phyloP scores from a whole-genome alignment of 2,329 filamentous ascomycete species.

The Chaetomium globosum region DNA sequence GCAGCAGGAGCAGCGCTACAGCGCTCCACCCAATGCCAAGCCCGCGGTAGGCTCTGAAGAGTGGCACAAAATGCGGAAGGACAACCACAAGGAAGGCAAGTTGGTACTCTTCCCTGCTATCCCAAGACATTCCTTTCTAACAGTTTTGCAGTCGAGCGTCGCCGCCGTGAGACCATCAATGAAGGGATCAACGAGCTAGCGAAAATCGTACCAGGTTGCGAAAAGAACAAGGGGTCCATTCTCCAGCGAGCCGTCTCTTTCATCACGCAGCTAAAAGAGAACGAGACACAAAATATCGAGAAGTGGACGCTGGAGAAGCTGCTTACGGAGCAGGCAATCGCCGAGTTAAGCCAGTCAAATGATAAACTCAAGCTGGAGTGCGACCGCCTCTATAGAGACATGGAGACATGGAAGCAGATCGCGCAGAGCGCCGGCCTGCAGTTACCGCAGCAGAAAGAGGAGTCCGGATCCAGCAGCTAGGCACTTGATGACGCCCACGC shows the following conservation, averaged over 20 bases:
- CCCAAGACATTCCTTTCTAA: neutral
- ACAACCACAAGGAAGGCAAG: slow-evolving; percentile 98
- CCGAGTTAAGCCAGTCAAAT: slow-evolving; percentile 82
- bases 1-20: slow-evolving; percentile 43
- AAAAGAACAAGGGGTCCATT: slow-evolving; percentile 99
- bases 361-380: slow-evolving; percentile 84
- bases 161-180: slow-evolving; percentile 96
- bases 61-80: slow-evolving; percentile 96
- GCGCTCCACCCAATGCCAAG: slow-evolving; percentile 58
- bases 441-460: slow-evolving; percentile 45
- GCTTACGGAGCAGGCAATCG: slow-evolving; percentile 83
- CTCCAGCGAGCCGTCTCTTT: slow-evolving; percentile 90
- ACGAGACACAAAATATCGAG: slow-evolving; percentile 90
- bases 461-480: slow-evolving; percentile 33
- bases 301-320: slow-evolving; percentile 93
- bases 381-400: slow-evolving; percentile 74
- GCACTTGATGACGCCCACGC: slow-evolving; percentile 1
- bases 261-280: slow-evolving; percentile 91
- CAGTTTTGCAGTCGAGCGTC: slow-evolving; percentile 74
- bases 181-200: slow-evolving; percentile 98
- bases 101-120: neutral
- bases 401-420: slow-evolving; percentile 76
- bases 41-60: slow-evolving; percentile 93
- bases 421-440: slow-evolving; percentile 63
- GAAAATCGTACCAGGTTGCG: slow-evolving; percentile 95